Conservation (phyloP, 805 yeast genomes). For the Danielia reshetovae region DNA sequence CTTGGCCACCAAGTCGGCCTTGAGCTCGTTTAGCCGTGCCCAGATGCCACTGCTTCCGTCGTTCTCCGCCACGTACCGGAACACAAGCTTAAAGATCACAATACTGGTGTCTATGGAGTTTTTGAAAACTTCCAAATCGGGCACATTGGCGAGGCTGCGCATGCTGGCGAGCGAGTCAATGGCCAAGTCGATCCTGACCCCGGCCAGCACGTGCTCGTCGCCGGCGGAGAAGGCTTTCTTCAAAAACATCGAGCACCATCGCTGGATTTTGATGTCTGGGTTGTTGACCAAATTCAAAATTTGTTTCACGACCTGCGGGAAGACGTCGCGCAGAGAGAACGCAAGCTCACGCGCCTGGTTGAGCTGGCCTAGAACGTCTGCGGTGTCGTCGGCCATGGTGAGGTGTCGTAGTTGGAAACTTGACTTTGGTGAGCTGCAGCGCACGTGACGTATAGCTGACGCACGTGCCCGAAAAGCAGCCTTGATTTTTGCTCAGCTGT, state of each 20-base stretch:
- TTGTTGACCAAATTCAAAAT: constrained; percentile 34
- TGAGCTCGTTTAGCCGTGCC: constrained; percentile 53
- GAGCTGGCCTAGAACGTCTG: constrained; percentile 25
- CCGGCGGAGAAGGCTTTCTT: constrained; percentile 32
- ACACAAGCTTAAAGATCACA: constrained; percentile 42
- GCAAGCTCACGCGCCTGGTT: constrained; percentile 38
- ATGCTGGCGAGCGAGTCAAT: constrained; percentile 36
- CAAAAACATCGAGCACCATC: constrained; percentile 41
- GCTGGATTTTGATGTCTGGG: constrained; percentile 31
- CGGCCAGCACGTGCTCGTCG: constrained; percentile 21
- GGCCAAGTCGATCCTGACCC: constrained; percentile 36
- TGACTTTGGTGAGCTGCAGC: too few relatives aligned
- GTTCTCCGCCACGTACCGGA: constrained; percentile 42
- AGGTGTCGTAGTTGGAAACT: too few relatives aligned
- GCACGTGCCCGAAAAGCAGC: too few relatives aligned
- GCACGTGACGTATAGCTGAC: too few relatives aligned
- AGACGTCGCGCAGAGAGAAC: constrained; percentile 24
- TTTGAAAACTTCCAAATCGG: constrained; percentile 29
- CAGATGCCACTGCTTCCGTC: constrained; percentile 49
- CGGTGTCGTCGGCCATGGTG: constrained; percentile 13
- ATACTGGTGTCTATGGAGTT: constrained; percentile 33
- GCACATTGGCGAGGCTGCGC: constrained; percentile 22
- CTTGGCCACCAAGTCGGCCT: constrained; percentile 52
- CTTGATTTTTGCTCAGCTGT: too few relatives aligned
- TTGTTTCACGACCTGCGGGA: constrained; percentile 42